Base-by-base conservation (phyloP, 495 filamentous ascomycete genomes). In the Aspergillus biplanus region DNA sequence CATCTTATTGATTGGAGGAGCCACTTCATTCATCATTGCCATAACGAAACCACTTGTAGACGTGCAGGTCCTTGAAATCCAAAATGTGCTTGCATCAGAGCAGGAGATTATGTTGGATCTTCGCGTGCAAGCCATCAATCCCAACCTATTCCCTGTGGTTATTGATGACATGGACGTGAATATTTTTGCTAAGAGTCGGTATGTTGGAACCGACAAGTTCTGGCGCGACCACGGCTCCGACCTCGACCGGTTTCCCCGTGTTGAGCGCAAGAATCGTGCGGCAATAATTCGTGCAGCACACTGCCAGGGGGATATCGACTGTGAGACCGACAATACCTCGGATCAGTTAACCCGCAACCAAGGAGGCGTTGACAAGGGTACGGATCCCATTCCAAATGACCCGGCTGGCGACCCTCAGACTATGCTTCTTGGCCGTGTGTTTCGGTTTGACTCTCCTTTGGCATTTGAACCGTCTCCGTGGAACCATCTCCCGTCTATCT, bases 71-170 rank as follows among this genome's bases (percentile, higher is more conserved):
- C 73, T 87, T 46, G 87, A 88, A 44, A 90, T 99, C 63, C 86
- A 88, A 65, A 93, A 97, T 67, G 92, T 99, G 16, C 83, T 98
- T 34, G 93, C 93, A 6, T 96, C 92, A 64, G 90, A 97, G 71
- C 91, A 97, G 73, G 96, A 98, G 69, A 82, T 99, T 18, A 98
- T 99, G 89, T 81, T 99, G 64, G 94, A 99, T 69, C 79, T 98
- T 8, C 86, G 90, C n/a, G 90, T 99, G 42, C 82, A 82, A 62
- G 95, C 94, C 1, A 80, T 91, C 62, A 99, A 99, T 70, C 95
- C 93, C 0, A 99, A 99, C 65, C 82, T 96, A 18, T 89, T 97
- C 48, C 86, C 90, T 15, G 87, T 99, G 32, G 88, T 89, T 8
- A 86, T 99, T 55, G 87, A 90, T 65, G 85, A 90, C 33, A 89